These are phyloP conservation scores for Lavandula angustifolia DNA, from an alignment of 257 asterid genomes.

Conservation along the genomic window DNA sequence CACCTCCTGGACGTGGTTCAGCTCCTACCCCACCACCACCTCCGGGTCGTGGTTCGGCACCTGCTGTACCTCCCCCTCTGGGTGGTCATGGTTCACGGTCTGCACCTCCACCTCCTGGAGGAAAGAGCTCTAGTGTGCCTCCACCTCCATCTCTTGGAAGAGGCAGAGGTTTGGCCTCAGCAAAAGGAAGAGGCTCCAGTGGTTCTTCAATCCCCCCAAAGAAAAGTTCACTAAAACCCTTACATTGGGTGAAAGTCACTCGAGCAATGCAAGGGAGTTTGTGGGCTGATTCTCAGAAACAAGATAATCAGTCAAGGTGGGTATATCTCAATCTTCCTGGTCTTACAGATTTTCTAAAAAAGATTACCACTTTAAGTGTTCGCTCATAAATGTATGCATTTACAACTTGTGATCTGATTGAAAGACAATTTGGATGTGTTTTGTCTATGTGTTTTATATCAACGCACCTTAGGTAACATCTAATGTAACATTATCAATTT, in stretches of 20 bases:
- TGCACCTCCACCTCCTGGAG: constrained; percentile 59
- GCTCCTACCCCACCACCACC: constrained; percentile 47
- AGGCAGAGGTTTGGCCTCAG: constrained; percentile 60
- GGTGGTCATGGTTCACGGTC: constrained; percentile 49
- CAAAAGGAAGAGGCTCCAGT: constrained; percentile 59
- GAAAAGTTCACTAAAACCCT: constrained; percentile 82
- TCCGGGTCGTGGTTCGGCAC: constrained; percentile 33
- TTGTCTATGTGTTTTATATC: constrained; percentile 14
- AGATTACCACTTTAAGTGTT: constrained; percentile 16
- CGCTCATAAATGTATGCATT: constrained; percentile 13
- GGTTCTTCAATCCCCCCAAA: constrained; percentile 83
- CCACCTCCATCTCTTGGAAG: constrained; percentile 70
- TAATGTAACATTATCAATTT: constrained; percentile 35
- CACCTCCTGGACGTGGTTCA: constrained; percentile 34
- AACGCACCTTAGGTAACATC: constrained; percentile 26
- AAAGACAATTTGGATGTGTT: constrained; percentile 12
- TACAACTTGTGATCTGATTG: constrained; percentile 9
- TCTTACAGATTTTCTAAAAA: constrained; percentile 20
- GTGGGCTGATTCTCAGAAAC: constrained; percentile 94
- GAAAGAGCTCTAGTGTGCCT: constrained; percentile 44
- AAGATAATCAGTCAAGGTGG: constrained; percentile 76
- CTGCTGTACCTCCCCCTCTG: constrained; percentile 42
- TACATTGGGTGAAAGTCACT: constrained; percentile 98
- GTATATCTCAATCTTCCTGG: constrained; percentile 32
- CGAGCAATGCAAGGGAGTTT: constrained; percentile 95